A percentile compares a stretch with the other conserved stretches of the same genome.
Evolutionary conservation across 225 moss, liverwort and hornwort species (phyloP).

Genomic region (Ulota crispa): DNA sequence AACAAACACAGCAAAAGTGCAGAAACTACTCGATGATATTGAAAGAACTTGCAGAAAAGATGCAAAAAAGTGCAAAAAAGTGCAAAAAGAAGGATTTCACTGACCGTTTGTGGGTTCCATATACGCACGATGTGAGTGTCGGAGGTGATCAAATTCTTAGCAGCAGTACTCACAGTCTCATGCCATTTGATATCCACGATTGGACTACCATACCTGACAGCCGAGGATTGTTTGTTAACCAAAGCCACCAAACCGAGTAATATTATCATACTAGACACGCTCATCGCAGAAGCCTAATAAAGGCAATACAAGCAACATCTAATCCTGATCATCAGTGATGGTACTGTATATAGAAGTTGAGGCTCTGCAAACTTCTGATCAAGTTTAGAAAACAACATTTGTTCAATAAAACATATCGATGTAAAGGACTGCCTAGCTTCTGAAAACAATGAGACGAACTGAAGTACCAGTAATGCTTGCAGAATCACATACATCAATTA

Average conservation of each 20-base stretch:
- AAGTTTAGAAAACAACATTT: background rate
- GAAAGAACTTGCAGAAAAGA: background rate
- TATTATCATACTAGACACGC: background rate
- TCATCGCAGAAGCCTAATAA: background rate
- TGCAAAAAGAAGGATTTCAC: conserved; percentile 16
- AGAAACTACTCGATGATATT: background rate
- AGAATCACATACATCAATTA: background rate
- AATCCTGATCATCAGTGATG: background rate
- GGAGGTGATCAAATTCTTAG: conserved; percentile 71
- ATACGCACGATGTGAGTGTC: conserved; percentile 83
- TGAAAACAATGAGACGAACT: background rate
- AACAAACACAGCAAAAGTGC: background rate
- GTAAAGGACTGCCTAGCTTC: background rate
- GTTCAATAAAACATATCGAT: background rate
- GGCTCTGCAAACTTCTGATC: background rate
- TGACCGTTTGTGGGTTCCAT: conserved; percentile 90
- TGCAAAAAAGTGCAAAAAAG: background rate
- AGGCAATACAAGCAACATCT: background rate
- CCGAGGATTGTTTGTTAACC: background rate
- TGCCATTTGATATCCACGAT: conserved; percentile 96
- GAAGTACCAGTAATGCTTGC: background rate
- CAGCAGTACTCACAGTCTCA: conserved; percentile 76
- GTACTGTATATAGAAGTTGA: background rate
- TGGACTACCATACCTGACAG: conserved; percentile 79
- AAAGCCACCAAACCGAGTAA: conserved; percentile 8